phyloP scores from a whole-genome alignment of 768 basidiomycete species.

The Leucosporidium creatinivorum region DNA sequence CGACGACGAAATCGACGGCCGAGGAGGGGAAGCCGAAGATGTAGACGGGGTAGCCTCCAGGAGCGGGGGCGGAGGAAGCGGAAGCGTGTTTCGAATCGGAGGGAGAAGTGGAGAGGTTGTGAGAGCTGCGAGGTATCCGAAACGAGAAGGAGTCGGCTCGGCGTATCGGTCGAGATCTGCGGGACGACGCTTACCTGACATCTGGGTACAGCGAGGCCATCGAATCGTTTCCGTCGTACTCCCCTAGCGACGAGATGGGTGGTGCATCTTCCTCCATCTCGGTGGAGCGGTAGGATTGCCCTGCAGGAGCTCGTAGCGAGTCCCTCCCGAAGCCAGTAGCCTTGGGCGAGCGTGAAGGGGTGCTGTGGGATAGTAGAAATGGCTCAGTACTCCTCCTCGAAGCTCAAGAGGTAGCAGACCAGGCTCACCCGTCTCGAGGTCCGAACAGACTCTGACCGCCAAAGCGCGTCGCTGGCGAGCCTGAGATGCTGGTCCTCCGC shows the following conservation, averaged over 20 bases:
- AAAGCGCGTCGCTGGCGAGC: slow-evolving; percentile 23
- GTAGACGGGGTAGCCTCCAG: slow-evolving; percentile 46
- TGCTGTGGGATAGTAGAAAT: background rate
- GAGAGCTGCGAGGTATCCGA: slow-evolving; percentile 7
- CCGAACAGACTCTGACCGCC: slow-evolving; percentile 24
- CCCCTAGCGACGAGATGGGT: slow-evolving; percentile 30
- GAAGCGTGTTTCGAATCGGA: background rate
- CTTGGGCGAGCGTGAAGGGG: slow-evolving; percentile 27
- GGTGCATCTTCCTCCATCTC: slow-evolving; percentile 36
- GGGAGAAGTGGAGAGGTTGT: slow-evolving; percentile 14
- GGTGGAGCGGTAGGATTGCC: slow-evolving; percentile 57
- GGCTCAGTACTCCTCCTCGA: too few species aligned
- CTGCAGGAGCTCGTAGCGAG: slow-evolving; percentile 16
- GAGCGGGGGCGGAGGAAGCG: background rate
- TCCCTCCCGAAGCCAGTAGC: background rate
- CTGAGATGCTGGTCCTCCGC: slow-evolving; percentile 13
- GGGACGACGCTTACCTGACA: too few species aligned
- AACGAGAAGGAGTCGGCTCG: background rate
- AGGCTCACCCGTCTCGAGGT: slow-evolving; percentile 3
- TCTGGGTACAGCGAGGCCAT: too few species aligned
- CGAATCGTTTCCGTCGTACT: slow-evolving; percentile 22
- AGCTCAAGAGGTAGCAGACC: background rate
- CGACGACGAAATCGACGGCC: slow-evolving; percentile 53
- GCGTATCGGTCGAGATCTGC: background rate
- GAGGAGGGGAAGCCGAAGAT: slow-evolving; percentile 86